Base-by-base conservation (phyloP, 139 green algal genomes). In the Coelastrella sp. region DNA sequence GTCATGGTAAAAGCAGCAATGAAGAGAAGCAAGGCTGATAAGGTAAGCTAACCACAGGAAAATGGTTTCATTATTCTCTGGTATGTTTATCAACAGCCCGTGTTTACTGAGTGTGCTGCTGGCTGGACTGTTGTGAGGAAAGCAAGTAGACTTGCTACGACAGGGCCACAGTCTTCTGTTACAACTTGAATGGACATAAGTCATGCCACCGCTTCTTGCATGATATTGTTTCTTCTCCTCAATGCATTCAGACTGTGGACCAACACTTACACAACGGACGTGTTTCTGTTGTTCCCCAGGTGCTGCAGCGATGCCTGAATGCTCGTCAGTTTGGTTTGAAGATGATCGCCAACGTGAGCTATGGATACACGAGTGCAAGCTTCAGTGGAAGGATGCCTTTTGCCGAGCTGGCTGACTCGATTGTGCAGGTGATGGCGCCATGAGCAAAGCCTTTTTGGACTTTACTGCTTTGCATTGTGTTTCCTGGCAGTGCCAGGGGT, bases 301-400 rank as follows among this genome's bases (percentile, higher is more conserved):
- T 98, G 88, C 95, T 98, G 82, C 95, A 97, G 78, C 95, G 97
- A 32, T 93, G 95, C 64, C 93, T 99, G 14, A 99, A 99, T 90
- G 97, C 98, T 7, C 95, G 98, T 4, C 98, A 99, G 95, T 98
- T 99, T 91, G 96, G 93, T 5, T 94, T 99, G 73, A 99, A 99
- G 94, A 95, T 99, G 77, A 99, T 99, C 77, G 96, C 98, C 79
- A 99, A 99, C 92, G 98, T 99, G 65, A 99, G 93, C 17, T 98
- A 97, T 90, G 96, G 96, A 79, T 96, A 97, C 88, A 94, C 95
- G 23, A 79, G 75, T 17, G 94, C 94, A 7, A 90, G 91, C 47
- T 98, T 98, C 92, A 94, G 86, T 11, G 98, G 98, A 1, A 95
- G 98, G 73, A 99, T 99, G 98, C 98, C 98, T 10, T 97, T 96